A percentile compares a stretch with the other conserved stretches of the same genome.
phyloP scores from a whole-genome alignment of 768 basidiomycete genomes.

The Mrakia blollopis region DNA sequence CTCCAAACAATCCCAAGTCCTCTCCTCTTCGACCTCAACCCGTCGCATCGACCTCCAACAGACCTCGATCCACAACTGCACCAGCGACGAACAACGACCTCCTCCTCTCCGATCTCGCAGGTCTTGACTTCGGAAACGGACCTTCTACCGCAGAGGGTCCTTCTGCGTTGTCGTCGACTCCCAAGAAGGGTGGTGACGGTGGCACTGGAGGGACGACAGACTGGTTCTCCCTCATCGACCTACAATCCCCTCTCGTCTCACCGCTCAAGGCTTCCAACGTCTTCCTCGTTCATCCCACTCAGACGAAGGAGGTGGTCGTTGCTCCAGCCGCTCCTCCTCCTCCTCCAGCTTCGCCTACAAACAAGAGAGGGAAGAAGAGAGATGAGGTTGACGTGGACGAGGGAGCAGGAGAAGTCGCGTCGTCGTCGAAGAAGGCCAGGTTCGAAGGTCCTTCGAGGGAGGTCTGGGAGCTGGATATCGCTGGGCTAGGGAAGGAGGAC shows the following conservation, averaged over 20 bases:
- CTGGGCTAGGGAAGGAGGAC: no score
- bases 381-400: no score
- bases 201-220: neutral
- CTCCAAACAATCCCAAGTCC: neutral
- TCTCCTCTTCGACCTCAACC: neutral
- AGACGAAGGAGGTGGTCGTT: no score
- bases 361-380: no score
- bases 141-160: neutral
- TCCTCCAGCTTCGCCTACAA: no score
- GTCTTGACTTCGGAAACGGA: neutral
- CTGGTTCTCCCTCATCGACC: neutral
- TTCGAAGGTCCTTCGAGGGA: no score
- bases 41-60: neutral
- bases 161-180: neutral
- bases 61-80: neutral
- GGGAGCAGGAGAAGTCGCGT: no score
- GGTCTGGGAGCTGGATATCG: no score
- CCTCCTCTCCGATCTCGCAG: constrained; percentile 1
- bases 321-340: no score
- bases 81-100: neutral
- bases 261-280: neutral
- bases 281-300: neutral
- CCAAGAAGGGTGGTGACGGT: neutral
- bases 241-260: neutral
- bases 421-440: no score